Evolutionary conservation across 257 asterid species (phyloP).

Genomic region (Euphrasia confusa): DNA sequence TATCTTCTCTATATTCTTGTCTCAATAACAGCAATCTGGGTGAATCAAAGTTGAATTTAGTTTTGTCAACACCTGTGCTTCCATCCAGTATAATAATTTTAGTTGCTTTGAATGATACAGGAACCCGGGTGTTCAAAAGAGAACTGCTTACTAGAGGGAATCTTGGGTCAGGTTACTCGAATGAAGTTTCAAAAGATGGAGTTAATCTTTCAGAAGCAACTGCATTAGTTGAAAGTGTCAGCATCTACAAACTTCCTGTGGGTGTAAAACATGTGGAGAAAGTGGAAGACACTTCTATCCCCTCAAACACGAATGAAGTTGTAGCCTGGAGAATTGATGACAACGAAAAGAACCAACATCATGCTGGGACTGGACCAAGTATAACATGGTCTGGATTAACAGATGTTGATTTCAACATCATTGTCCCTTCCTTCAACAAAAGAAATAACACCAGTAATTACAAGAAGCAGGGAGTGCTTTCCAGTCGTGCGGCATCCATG

Average conservation of each 20-base stretch:
- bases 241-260: slow-evolving; percentile 75
- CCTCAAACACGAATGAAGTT: slow-evolving; percentile 36
- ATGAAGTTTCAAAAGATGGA: slow-evolving; percentile 38
- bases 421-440: slow-evolving; percentile 31
- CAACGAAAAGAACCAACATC: slow-evolving; percentile 34
- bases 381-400: slow-evolving; percentile 40
- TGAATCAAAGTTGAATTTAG: too few relatives aligned
- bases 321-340: slow-evolving; percentile 36
- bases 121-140: slow-evolving; percentile 42
- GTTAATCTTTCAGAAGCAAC: slow-evolving; percentile 38
- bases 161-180: slow-evolving; percentile 41
- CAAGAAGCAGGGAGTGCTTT: slow-evolving; percentile 75
- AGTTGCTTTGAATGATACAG: slow-evolving; percentile 38
- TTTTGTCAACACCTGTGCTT: too few relatives aligned
- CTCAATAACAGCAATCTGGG: too few relatives aligned
- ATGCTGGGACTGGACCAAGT: slow-evolving; percentile 30
- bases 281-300: slow-evolving; percentile 34
- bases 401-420: slow-evolving; percentile 35
- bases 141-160: slow-evolving; percentile 54
- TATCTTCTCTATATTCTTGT: too few relatives aligned
- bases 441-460: slow-evolving; percentile 35
- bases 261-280: slow-evolving; percentile 64
- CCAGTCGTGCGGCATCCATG: slow-evolving; percentile 91
- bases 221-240: slow-evolving; percentile 41
- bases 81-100: slow-evolving; percentile 17